Evolutionary conservation across 2,329 filamentous ascomycete genomes (phyloP), one percentile per base, ranked within the genome.

Genomic region (Claviceps monticola): DNA sequence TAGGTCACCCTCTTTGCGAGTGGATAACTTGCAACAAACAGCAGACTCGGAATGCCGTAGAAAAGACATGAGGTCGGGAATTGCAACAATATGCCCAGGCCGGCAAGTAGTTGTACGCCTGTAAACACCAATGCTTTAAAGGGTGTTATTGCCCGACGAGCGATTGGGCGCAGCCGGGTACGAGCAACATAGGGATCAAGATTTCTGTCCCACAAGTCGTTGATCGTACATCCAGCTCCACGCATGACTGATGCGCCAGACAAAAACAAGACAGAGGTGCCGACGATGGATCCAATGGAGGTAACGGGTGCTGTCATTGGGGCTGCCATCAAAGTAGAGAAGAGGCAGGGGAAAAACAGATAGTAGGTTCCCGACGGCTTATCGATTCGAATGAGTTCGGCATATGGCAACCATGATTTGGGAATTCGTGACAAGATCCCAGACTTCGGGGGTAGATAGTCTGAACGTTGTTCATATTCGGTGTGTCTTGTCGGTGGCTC

Each of bases 121-220:
- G 88, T 87, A 64, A 85, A 95, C 21, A 82, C 71, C 3, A 93
- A 67, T 2, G 80, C 88, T n/a, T 81, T 72, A 59, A 79, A 75
- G 0, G 86, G 85, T 2, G 80, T 83, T 49, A 95, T 71, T 50
- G 88, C 88, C 37, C 85, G 78, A 13, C 89, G 79, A 1, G 89
- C 88, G 55, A 95, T 85, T 3, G 89, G 89, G 16, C 89, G 82
- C 36, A 88, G 72, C 14, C 83, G 79, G 5, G 87, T 94, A 47
- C 89, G 79, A 1, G 77, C 69, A 14, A 95, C 88, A 56, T 88
- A 79, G 6, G 85, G 83, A 66, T 95, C 89, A 16, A 95, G 81
- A 59, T 93, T 86, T 51, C 87, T 80, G 66, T 95, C 89, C 85
- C 88, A 90, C 49, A 94, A 79, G 64, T 95, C 89, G 64, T 95